phyloP scores from a whole-genome alignment of 495 filamentous ascomycete genomes.

The Melanomma pulvis-pyrius region DNA sequence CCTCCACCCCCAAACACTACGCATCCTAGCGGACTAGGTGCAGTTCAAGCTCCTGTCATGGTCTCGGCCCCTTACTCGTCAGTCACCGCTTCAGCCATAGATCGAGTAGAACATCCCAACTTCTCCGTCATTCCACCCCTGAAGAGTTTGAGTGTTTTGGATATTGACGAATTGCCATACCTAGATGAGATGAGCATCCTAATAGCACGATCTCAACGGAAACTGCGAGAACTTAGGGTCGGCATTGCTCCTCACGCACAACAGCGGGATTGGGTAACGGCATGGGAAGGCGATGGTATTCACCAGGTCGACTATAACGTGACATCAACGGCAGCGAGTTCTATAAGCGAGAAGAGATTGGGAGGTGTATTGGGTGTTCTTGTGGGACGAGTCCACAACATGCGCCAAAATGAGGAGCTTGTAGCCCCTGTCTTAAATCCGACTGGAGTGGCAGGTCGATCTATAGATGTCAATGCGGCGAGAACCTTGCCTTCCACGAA shows the following conservation, averaged over 20 bases:
- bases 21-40: conserved; percentile 30
- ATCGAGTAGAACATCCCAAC: conserved; percentile 77
- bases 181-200: conserved; percentile 86
- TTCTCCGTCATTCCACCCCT: conserved; percentile 83
- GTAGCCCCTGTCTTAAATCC: conserved; percentile 2
- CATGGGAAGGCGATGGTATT: conserved; percentile 61
- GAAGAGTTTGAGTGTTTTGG: conserved; percentile 78
- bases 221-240: conserved; percentile 74
- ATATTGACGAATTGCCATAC: conserved; percentile 87
- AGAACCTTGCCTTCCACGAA: neutral
- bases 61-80: conserved; percentile 30
- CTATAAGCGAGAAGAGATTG: conserved; percentile 48
- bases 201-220: conserved; percentile 69
- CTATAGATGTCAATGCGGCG: neutral
- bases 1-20: conserved; percentile 32
- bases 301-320: conserved; percentile 60
- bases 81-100: conserved; percentile 45
- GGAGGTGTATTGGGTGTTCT: conserved; percentile 79
- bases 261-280: conserved; percentile 59
- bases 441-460: conserved; percentile 3
- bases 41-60: conserved; percentile 25
- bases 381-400: conserved; percentile 65
- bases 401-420: conserved; percentile 49
- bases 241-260: conserved; percentile 70
- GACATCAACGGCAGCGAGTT: conserved; percentile 36